A percentile compares a stretch with the other conserved stretches of the same genome.
These are phyloP conservation scores for Globisporangium megalacanthum DNA, from an alignment of 352 stramenopile species.

Conservation along the genomic window DNA sequence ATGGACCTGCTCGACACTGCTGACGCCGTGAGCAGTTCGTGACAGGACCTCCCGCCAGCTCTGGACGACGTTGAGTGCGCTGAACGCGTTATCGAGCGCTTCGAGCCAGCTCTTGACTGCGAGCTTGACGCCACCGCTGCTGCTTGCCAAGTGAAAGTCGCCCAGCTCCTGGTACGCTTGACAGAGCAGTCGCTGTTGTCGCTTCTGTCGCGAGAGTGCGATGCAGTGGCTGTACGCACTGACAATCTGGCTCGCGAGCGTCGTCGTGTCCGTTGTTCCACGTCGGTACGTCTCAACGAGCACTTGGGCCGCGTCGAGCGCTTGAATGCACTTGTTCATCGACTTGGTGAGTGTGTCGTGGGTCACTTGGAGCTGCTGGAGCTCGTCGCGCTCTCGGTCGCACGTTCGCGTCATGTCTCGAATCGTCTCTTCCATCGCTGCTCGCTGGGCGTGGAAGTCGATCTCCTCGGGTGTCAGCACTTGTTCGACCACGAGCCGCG, in stretches of 20 bases:
- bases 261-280: slow-evolving; percentile 4
- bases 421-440: slow-evolving; percentile 36
- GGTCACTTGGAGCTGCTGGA: slow-evolving; percentile 18
- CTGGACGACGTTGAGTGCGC: slow-evolving; percentile 32
- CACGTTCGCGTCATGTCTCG: slow-evolving; percentile 16
- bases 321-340: slow-evolving; percentile 63
- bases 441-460: slow-evolving; percentile 38
- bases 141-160: slow-evolving; percentile 61
- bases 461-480: slow-evolving; percentile 53
- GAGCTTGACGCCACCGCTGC: slow-evolving; percentile 19
- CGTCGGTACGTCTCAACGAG: slow-evolving; percentile 41
- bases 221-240: slow-evolving; percentile 46
- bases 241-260: slow-evolving; percentile 23
- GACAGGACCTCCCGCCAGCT: slow-evolving; percentile 47
- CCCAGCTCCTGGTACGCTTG: slow-evolving; percentile 63
- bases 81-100: slow-evolving; percentile 69
- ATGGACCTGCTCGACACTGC: slow-evolving; percentile 25
- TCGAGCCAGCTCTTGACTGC: slow-evolving; percentile 71
- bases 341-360: slow-evolving; percentile 26
- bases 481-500: slow-evolving; percentile 65
- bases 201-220: slow-evolving; percentile 53
- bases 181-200: slow-evolving; percentile 46
- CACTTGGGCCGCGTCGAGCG: slow-evolving; percentile 40
- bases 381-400: slow-evolving; percentile 21
- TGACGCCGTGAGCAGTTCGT: slow-evolving; percentile 7